These are phyloP conservation scores for Populus nigra DNA, from an alignment of 345 rosid species.

Conservation along the genomic window DNA sequence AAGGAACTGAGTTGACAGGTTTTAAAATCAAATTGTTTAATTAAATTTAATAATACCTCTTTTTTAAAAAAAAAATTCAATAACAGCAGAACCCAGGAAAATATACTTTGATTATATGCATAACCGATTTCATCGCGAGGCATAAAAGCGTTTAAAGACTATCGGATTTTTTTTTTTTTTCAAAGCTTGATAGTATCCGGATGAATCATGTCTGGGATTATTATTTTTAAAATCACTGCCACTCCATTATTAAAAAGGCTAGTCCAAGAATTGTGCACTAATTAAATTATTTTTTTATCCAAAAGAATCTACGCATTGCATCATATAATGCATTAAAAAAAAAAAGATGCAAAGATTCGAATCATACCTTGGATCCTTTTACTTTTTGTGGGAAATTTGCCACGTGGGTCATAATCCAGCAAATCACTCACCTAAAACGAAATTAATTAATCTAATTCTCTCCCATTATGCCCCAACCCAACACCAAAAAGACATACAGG, in stretches of 20 bases:
- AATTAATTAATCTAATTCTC: not conserved
- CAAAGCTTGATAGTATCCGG: not conserved
- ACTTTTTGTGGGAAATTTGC: not conserved
- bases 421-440: not conserved
- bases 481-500: not conserved
- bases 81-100: too few relatives aligned
- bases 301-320: not conserved
- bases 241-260: not conserved
- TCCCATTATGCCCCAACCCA: not conserved
- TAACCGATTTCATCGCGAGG: too few relatives aligned
- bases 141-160: too few relatives aligned
- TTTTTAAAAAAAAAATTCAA: too few relatives aligned
- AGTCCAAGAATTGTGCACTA: not conserved
- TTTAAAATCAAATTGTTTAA: too few relatives aligned
- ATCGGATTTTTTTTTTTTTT: too few relatives aligned
- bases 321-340: not conserved
- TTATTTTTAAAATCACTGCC: not conserved
- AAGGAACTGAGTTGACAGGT: accelerated
- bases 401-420: not conserved
- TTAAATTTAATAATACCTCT: too few relatives aligned
- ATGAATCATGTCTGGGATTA: not conserved
- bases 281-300: not conserved
- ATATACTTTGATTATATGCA: too few relatives aligned
- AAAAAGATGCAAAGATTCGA: not conserved
- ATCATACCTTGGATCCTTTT: not conserved